Conservation (phyloP, 75 land plant species). For the Chamaecyparis obtusa region DNA sequence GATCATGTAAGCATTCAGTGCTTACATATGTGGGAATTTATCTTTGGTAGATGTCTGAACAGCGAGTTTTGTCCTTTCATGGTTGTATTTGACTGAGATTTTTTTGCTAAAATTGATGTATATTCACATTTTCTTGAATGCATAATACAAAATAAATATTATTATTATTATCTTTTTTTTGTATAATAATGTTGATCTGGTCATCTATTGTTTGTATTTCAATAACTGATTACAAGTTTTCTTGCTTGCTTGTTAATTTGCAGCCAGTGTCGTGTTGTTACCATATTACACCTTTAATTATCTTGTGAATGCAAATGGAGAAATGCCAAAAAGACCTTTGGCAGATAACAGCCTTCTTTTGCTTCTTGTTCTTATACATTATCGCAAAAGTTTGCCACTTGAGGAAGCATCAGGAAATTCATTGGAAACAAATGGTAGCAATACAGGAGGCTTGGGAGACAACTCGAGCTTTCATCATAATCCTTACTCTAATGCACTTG, state of each 20-base stretch:
- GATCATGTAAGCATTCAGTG: background rate
- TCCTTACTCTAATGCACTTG: constrained; percentile 70
- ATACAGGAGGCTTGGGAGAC: constrained; percentile 23
- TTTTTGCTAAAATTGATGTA: background rate
- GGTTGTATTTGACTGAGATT: background rate
- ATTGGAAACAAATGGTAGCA: constrained; percentile 21
- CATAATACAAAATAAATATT: background rate
- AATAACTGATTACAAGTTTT: background rate
- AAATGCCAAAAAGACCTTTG: constrained; percentile 49
- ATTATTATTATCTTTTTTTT: background rate
- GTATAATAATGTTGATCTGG: background rate
- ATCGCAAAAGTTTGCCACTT: constrained; percentile 42
- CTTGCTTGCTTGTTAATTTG: constrained; percentile 20
- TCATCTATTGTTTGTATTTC: background rate
- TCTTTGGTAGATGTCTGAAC: background rate
- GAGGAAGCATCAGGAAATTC: constrained; percentile 29
- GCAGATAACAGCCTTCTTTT: constrained; percentile 73
- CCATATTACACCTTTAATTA: constrained; percentile 73
- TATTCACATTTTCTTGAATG: background rate
- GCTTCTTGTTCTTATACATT: constrained; percentile 72
- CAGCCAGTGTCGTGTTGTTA: constrained; percentile 70
- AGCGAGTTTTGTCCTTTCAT: background rate
- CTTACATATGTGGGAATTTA: background rate
- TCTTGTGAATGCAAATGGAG: constrained; percentile 57
- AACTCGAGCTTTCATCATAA: constrained; percentile 43